phyloP scores from a whole-genome alignment of 768 basidiomycete genomes.

The Holtermanniella nyarrowii region DNA sequence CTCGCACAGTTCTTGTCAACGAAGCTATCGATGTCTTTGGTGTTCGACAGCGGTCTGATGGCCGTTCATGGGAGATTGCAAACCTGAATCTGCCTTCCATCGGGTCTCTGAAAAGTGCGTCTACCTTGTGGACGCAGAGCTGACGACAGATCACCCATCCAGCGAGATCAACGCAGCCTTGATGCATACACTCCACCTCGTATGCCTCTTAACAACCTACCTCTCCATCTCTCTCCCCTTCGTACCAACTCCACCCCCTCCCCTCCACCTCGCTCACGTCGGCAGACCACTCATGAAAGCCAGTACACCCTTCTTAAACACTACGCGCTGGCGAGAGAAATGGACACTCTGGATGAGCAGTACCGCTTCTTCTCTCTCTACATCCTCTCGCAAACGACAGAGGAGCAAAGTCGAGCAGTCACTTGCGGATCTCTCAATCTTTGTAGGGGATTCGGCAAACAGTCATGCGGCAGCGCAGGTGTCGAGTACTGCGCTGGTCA shows the following conservation, averaged over 20 bases:
- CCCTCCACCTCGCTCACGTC: conserved; percentile 6
- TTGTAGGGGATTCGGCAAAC: not conserved
- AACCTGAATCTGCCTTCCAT: conserved; percentile 15
- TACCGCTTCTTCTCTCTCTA: conserved; percentile 9
- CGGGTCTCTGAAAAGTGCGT: conserved; percentile 22
- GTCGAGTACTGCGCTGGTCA: not conserved
- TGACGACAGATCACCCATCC: conserved; percentile 16
- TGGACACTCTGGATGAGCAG: conserved; percentile 19
- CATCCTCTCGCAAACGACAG: not conserved
- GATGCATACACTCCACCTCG: conserved; percentile 27
- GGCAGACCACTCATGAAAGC: conserved; percentile 19
- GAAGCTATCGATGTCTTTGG: conserved; percentile 31
- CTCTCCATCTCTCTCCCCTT: conserved; percentile 32
- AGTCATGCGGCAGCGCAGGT: not conserved
- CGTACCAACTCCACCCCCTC: conserved; percentile 7
- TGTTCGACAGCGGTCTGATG: conserved; percentile 5
- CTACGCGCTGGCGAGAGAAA: conserved; percentile 22
- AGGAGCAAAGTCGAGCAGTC: not conserved
- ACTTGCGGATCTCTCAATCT: not conserved
- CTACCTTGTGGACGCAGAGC: not conserved
- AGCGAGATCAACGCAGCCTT: conserved; percentile 27
- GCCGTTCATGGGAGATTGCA: conserved; percentile 29
- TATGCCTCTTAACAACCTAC: conserved; percentile 29
- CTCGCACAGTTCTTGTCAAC: conserved; percentile 22
- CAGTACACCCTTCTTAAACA: conserved; percentile 22